phyloP scores from a whole-genome alignment of 2,329 filamentous ascomycete species.

The Rhytidhysteron rufulum region DNA sequence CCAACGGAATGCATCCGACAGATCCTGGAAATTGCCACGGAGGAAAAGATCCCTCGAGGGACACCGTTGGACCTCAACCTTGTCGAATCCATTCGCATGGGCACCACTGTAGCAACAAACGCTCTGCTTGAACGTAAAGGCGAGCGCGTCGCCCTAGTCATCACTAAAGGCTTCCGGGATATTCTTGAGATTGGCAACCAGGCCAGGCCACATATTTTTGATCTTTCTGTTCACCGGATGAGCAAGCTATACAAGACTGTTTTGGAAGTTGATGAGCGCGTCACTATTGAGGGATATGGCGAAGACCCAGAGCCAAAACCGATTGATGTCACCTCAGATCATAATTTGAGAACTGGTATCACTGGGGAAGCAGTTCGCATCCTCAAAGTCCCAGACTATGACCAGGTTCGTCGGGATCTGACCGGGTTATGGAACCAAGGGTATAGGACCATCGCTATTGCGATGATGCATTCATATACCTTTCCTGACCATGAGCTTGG shows the following conservation, averaged over 20 bases:
- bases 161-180: conserved; percentile 84
- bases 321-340: conserved; percentile 53
- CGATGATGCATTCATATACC: conserved; percentile 88
- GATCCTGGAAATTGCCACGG: conserved; percentile 73
- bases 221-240: conserved; percentile 80
- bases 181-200: conserved; percentile 89
- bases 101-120: conserved; percentile 91
- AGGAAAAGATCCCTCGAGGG: conserved; percentile 72
- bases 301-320: conserved; percentile 70
- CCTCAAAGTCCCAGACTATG: conserved; percentile 57
- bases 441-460: conserved; percentile 80
- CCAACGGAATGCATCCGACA: conserved; percentile 87
- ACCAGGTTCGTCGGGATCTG: conserved; percentile 56
- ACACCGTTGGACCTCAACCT: conserved; percentile 73
- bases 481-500: conserved; percentile 81
- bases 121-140: conserved; percentile 87
- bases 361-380: conserved; percentile 73
- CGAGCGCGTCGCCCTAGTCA: conserved; percentile 80
- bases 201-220: conserved; percentile 84
- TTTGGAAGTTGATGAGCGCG: conserved; percentile 85
- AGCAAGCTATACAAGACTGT: conserved; percentile 83
- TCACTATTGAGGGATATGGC: conserved; percentile 87
- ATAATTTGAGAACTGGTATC: conserved; percentile 46
- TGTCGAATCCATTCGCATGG: conserved; percentile 93
- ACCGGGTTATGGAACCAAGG: conserved; percentile 66